Evolutionary conservation across 2,329 filamentous ascomycete species (phyloP).

Genomic region (Alternaria brassicicola): DNA sequence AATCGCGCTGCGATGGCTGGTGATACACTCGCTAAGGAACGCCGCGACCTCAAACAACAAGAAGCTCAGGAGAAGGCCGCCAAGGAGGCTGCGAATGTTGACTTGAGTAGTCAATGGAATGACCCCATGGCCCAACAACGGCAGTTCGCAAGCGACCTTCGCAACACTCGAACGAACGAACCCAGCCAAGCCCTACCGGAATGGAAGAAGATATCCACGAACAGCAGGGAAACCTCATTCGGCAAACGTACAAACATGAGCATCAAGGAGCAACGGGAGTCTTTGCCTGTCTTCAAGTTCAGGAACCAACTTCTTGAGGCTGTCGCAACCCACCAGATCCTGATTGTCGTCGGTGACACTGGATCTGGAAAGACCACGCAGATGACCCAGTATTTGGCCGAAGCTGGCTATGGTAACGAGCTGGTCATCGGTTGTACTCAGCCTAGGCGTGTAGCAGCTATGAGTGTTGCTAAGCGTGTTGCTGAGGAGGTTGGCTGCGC

Average conservation of each 20-base stretch:
- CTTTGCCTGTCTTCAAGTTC: conserved; percentile 87
- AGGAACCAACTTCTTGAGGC: conserved; percentile 86
- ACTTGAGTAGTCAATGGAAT: conserved; percentile 90
- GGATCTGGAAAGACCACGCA: conserved; percentile 98
- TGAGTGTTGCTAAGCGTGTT: conserved; percentile 98
- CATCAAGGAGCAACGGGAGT: conserved; percentile 93
- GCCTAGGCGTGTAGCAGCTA: conserved; percentile 94
- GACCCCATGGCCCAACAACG: conserved; percentile 93
- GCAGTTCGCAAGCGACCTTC: conserved; percentile 87
- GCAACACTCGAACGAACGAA: conserved; percentile 66
- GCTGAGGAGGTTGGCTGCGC: conserved; percentile 94
- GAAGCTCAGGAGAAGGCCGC: conserved; percentile 81
- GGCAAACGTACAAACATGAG: conserved; percentile 88
- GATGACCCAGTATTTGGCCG: conserved; percentile 91
- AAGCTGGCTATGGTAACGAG: conserved; percentile 84
- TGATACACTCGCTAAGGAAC: conserved; percentile 84
- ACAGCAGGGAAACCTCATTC: conserved; percentile 78
- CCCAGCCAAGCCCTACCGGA: conserved; percentile 77
- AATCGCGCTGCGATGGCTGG: conserved; percentile 96
- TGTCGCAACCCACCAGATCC: conserved; percentile 82
- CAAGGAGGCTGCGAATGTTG: conserved; percentile 76
- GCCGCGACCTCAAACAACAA: conserved; percentile 85
- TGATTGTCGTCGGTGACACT: conserved; percentile 97
- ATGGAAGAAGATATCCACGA: conserved; percentile 85
- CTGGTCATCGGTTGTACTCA: conserved; percentile 97